Percentiles rank a stretch among this genome's conserved stretches.
phyloP scores from a whole-genome alignment of 2,329 filamentous ascomycete species.

The Achaetomium macrosporum region DNA sequence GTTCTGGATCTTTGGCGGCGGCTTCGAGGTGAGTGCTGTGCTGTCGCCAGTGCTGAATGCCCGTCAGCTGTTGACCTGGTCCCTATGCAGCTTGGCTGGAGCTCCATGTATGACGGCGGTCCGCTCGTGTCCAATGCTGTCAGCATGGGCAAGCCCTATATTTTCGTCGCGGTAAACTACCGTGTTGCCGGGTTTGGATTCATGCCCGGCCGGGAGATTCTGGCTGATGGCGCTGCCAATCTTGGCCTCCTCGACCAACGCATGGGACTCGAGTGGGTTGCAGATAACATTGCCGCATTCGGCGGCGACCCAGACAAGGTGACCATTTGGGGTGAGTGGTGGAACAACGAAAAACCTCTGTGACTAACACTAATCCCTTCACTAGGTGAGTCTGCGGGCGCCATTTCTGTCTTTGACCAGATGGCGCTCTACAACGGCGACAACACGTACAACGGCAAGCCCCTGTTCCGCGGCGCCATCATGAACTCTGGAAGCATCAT shows the following conservation, averaged over 20 bases:
- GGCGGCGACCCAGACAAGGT: constrained; percentile 75
- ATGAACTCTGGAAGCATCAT: constrained; percentile 67
- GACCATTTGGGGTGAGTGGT: constrained; percentile 75
- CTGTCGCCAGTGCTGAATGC: neutral
- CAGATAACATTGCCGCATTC: constrained; percentile 70
- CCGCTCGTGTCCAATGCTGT: constrained; percentile 42
- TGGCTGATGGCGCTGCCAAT: constrained; percentile 62
- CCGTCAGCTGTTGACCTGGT: neutral
- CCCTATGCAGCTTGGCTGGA: constrained; percentile 39
- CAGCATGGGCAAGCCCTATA: constrained; percentile 53
- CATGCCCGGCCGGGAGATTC: constrained; percentile 61
- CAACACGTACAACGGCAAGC: constrained; percentile 66
- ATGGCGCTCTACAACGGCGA: constrained; percentile 69
- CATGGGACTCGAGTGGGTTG: constrained; percentile 67
- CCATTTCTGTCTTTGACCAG: constrained; percentile 70
- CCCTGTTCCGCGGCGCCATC: constrained; percentile 69
- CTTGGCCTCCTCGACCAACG: constrained; percentile 68
- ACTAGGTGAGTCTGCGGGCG: constrained; percentile 64
- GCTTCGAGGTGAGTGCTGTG: constrained; percentile 41
- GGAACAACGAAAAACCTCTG: no score
- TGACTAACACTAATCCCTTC: no score
- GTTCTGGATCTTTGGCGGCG: constrained; percentile 67
- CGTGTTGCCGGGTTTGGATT: constrained; percentile 70
- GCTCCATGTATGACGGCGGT: constrained; percentile 47
- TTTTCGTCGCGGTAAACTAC: constrained; percentile 76